Evolutionary conservation across 139 green algal genomes (phyloP), one percentile per base, ranked within the genome.

Genomic region (Coelastrella sp.): DNA sequence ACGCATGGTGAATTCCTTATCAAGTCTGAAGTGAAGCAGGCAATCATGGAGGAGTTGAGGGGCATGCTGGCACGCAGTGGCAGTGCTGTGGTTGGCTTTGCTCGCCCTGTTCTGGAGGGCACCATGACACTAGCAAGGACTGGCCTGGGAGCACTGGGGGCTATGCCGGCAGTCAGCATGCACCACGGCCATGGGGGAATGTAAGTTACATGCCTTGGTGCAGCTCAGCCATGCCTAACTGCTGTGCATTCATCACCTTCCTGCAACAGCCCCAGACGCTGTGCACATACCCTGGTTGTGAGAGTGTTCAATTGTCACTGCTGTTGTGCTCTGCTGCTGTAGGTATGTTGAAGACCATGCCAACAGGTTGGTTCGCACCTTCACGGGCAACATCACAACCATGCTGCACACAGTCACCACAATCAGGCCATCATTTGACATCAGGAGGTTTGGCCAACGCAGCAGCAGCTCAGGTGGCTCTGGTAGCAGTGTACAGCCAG

Each of bases 1-100:
- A 87, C 66, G 17, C 88, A 91, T 49, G 88, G 88, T 12, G 81
- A 86, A 14, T 88, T 91, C n/a, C 80, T 91, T 24, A 74, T 91
- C 57, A 82, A 91, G 49, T 83, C 80, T 19, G 81, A 84, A 27
- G 81, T 91, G 7, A 88, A 88, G 68, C 59, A 82, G 81, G 81
- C 78, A n/a, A 79, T 91, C 17, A 83, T 84, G 57, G 70, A 60
- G 6, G 88, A 91, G 70, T 6, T 91, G 35, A 70, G 80, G 19
- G 66, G 25, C 78, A 91, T 91, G 78, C 87, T 91, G 19, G 78
- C 78, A 25, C 87, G 87, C 35, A 82, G 61, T 8, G 87, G 87
- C 20, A 82, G n/a, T 35, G 65, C 79, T 56, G 87, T 86, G 11
- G 78, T 87, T 24, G 63, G 79, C n/a, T 56, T 87, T 20, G 79